Percentiles rank a stretch among this genome's conserved stretches.
Evolutionary conservation across 805 yeast genomes (phyloP).

Genomic region (Cyberlindnera suaveolens): DNA sequence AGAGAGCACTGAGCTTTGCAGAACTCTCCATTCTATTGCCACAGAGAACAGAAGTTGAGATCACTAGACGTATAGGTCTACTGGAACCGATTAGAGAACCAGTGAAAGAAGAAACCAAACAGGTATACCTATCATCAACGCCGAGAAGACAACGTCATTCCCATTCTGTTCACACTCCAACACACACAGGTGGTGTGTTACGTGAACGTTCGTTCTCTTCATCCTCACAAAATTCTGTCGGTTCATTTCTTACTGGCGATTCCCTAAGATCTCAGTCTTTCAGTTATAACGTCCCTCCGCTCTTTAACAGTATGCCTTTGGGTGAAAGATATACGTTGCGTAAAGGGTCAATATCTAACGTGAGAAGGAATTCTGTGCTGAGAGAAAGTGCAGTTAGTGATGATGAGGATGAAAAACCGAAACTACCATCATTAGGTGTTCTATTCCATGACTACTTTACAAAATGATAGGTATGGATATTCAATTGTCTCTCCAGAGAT

Average conservation of each 20-base stretch:
- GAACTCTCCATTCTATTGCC: conserved; percentile 73
- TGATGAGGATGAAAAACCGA: conserved; percentile 11
- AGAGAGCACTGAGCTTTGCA: conserved; percentile 57
- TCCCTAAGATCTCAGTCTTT: conserved; percentile 7
- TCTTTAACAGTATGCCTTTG: conserved; percentile 9
- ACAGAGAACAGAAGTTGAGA: conserved; percentile 67
- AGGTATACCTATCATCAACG: conserved; percentile 5
- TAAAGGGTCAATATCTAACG: conserved; percentile 2
- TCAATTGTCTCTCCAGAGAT: too few species aligned
- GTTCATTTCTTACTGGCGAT: conserved; percentile 3
- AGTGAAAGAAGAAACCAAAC: conserved; percentile 3
- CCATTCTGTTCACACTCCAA: conserved; percentile 4
- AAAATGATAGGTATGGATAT: conserved; percentile 1
- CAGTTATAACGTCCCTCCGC: conserved; percentile 7
- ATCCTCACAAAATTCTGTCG: conserved; percentile 8
- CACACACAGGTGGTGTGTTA: conserved; percentile 3
- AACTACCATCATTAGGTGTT: conserved; percentile 14
- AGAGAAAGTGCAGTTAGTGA: conserved; percentile 11
- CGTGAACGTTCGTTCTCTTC: conserved; percentile 8
- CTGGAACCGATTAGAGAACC: conserved; percentile 24
- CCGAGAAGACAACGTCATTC: conserved; percentile 12
- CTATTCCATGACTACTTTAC: conserved; percentile 18
- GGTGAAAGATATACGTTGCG: conserved; percentile 9
- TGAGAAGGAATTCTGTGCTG: conserved; percentile 9
- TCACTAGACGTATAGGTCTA: conserved; percentile 51